Conservation (phyloP, 768 basidiomycete species). For the Mycena rosella region DNA sequence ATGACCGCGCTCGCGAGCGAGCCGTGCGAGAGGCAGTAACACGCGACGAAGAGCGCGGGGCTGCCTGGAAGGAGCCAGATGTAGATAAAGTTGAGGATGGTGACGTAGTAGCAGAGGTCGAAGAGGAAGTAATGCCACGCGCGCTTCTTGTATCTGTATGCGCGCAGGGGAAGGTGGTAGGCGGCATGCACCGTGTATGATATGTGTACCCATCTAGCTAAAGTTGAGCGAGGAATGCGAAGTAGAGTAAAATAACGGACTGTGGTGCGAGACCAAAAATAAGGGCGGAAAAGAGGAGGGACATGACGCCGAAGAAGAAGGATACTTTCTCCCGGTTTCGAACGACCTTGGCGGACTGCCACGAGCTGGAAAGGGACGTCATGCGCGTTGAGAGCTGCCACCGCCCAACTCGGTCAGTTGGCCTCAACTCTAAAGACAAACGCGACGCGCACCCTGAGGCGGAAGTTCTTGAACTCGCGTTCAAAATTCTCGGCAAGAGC, state of each 20-base stretch:
- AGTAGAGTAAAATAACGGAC: slow-evolving; percentile 59
- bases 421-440: background rate
- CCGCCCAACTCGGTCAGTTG: slow-evolving; percentile 58
- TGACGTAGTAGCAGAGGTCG: slow-evolving; percentile 94
- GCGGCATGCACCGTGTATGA: slow-evolving; percentile 84
- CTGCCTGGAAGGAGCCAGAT: slow-evolving; percentile 91
- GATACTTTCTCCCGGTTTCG: slow-evolving; percentile 87
- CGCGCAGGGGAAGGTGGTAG: slow-evolving; percentile 86
- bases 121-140: slow-evolving; percentile 94
- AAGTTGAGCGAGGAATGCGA: slow-evolving; percentile 32
- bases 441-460: slow-evolving; percentile 73
- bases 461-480: slow-evolving; percentile 88
- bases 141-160: slow-evolving; percentile 91
- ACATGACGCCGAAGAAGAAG: slow-evolving; percentile 96
- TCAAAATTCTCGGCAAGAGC: slow-evolving; percentile 83
- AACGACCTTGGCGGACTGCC: slow-evolving; percentile 94
- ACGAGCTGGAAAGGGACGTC: slow-evolving; percentile 80
- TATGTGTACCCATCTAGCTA: slow-evolving; percentile 84
- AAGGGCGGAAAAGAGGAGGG: slow-evolving; percentile 84
- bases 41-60: slow-evolving; percentile 86
- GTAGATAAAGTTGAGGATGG: slow-evolving; percentile 90
- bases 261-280: slow-evolving; percentile 91
- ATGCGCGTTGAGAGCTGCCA: slow-evolving; percentile 83
- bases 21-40: slow-evolving; percentile 93
- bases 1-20: slow-evolving; percentile 94